Base-by-base conservation (phyloP, 2,329 filamentous ascomycete genomes). In the Tolypocladium tundrense region DNA sequence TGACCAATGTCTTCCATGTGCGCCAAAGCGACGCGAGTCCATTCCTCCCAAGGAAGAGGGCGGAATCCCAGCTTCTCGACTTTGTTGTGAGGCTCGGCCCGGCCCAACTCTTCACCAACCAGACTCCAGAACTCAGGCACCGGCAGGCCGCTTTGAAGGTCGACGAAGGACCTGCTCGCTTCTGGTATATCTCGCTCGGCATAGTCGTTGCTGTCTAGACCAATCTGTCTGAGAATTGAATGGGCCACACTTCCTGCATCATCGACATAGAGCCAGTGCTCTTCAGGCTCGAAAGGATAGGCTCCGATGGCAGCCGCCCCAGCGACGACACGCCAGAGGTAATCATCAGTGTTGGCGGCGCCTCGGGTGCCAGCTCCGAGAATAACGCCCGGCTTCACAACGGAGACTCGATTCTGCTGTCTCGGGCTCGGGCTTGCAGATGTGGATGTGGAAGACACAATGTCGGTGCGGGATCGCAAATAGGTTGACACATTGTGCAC, bases 301-400 rank as follows among this genome's bases (percentile, higher is more conserved):
- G 55, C 48, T 0, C 52, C 56, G 4, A 67, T 43, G n/a, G 61
- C 58, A 21, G 60, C 51, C 2, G 62, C 61, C 5, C 58, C 54
- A 1, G 59, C 55, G 2, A 58, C 61, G 4, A 65, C 58, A 11
- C 64, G 60, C 64, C 66, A 67, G 24, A 67, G 40, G 6, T 62
- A 64, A 48, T 67, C 66, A 27, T 67, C 64, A 4, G 59, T 52
- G 40, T 67, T 66, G 10, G 64, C 61, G 3, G 65, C 58, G 0
- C 66, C 64, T 14, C 53, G 42, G 7, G 41, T 37, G 4, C 53
- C 58, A 5, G 59, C 56, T 4, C 65, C 65, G 16, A 67, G 61
- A 7, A 67, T 63, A 14, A 63, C 57, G 0, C 65, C 65, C 1
- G 65, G 65, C 37, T 66, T 67, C 9, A 67, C 55, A 5, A 63